Conservation (phyloP, 768 basidiomycete species). For the Podaxis rugospora region DNA sequence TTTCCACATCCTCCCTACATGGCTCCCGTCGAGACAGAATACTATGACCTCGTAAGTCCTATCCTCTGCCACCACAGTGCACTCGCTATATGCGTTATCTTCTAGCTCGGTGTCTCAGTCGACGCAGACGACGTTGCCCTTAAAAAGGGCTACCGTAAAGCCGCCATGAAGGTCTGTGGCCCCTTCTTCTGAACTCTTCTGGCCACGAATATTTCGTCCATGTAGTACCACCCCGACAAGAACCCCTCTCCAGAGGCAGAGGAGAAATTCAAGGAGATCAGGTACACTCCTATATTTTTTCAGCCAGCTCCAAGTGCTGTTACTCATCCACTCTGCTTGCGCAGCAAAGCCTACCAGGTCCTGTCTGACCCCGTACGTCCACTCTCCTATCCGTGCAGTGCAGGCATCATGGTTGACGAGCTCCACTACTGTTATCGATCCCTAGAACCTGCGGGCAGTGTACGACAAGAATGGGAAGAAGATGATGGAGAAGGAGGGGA, state of each 20-base stretch:
- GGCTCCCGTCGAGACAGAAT: conserved; percentile 89
- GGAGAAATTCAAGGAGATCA: conserved; percentile 95
- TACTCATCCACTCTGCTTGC: conserved; percentile 5
- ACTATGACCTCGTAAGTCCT: conserved; percentile 73
- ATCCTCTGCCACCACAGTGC: too few relatives aligned
- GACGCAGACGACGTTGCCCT: conserved; percentile 77
- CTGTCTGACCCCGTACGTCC: conserved; percentile 72
- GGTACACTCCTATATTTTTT: conserved; percentile 36
- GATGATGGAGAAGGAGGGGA: conserved; percentile 83
- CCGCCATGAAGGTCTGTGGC: conserved; percentile 79
- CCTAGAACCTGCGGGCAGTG: conserved; percentile 74
- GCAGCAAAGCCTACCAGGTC: conserved; percentile 93
- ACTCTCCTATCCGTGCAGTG: conserved; percentile 1
- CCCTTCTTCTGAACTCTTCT: not conserved
- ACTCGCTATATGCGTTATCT: not conserved
- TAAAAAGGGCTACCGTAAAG: conserved; percentile 94
- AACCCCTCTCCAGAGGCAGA: conserved; percentile 91
- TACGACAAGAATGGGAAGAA: conserved; percentile 96
- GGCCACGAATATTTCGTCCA: conserved; percentile 6
- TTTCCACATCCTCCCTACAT: conserved; percentile 30
- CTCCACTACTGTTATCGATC: not conserved
- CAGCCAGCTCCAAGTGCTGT: not conserved
- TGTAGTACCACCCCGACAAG: conserved; percentile 92
- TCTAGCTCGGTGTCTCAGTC: conserved; percentile 62
- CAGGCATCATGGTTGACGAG: not conserved